A percentile compares a stretch with the other conserved stretches of the same genome.
These are phyloP conservation scores for Penicillium verrucosum DNA, from an alignment of 2,329 filamentous ascomycete genomes.

Conservation along the genomic window DNA sequence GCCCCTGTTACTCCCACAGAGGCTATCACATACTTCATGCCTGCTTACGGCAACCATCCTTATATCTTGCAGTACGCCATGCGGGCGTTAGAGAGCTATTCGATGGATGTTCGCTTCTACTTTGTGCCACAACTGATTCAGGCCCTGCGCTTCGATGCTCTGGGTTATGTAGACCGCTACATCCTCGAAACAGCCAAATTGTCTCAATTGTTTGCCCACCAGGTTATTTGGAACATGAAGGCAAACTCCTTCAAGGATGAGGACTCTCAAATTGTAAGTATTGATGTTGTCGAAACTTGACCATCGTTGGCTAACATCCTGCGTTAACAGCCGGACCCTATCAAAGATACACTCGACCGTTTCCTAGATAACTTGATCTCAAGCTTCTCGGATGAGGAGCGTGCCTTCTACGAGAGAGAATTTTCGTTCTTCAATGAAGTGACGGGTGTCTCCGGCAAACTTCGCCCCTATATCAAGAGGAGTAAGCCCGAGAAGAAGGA, in stretches of 20 bases:
- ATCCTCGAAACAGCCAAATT: constrained; percentile 96
- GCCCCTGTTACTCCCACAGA: constrained; percentile 87
- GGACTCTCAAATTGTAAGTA: constrained; percentile 72
- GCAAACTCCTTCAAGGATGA: constrained; percentile 98
- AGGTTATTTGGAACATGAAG: constrained; percentile 99
- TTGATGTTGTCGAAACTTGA: background rate
- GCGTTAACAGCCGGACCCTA: constrained; percentile 66
- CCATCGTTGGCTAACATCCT: constrained; percentile 8
- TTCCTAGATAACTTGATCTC: constrained; percentile 81
- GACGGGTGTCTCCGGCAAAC: constrained; percentile 89
- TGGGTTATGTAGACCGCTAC: constrained; percentile 94
- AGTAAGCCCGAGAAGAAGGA: constrained; percentile 97
- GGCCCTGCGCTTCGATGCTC: constrained; percentile 81
- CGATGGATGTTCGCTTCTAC: constrained; percentile 97
- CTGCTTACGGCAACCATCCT: constrained; percentile 84
- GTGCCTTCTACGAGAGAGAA: constrained; percentile 85
- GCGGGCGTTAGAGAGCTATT: constrained; percentile 87
- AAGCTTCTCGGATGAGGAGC: constrained; percentile 76
- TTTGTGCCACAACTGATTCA: constrained; percentile 99
- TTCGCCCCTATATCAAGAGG: constrained; percentile 87
- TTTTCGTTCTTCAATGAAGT: constrained; percentile 99
- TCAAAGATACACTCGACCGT: constrained; percentile 89
- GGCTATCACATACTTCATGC: constrained; percentile 88
- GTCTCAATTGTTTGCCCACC: constrained; percentile 97
- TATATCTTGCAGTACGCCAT: constrained; percentile 96